These are phyloP conservation scores for Sesbania bispinosa DNA, from an alignment of 306 rosid species.

Conservation along the genomic window DNA sequence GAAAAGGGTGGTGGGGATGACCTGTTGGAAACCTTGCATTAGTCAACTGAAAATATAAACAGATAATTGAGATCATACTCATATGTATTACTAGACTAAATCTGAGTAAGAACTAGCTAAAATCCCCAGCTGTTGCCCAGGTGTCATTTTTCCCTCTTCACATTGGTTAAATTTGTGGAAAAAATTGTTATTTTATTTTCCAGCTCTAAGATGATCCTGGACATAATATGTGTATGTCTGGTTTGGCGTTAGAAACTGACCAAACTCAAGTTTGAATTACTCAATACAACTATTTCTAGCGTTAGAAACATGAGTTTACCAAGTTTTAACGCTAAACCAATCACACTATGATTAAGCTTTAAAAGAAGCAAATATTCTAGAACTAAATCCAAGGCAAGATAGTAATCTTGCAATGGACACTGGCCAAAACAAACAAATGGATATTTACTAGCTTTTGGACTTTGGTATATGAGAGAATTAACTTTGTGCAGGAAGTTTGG, in stretches of 20 bases:
- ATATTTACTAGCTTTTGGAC: neutral
- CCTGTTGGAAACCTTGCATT: neutral
- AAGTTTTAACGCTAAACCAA: no score
- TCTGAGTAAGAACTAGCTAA: neutral
- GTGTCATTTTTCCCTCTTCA: neutral
- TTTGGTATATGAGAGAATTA: conserved; percentile 4
- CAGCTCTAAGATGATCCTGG: no score
- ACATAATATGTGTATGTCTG: no score
- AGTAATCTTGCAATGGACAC: neutral
- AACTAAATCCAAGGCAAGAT: neutral
- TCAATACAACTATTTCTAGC: no score
- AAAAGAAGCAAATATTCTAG: neutral
- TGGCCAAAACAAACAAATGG: neutral
- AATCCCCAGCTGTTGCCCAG: neutral
- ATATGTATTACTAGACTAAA: neutral
- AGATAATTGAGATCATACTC: neutral
- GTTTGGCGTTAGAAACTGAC: no score
- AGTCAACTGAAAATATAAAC: neutral
- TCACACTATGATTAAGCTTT: neutral
- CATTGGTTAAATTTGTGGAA: neutral
- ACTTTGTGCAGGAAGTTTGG: conserved; percentile 56
- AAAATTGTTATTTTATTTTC: neutral
- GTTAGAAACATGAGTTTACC: no score
- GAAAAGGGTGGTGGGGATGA: neutral
- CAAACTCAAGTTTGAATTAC: no score